Evolutionary conservation across 768 basidiomycete species (phyloP).

Genomic region (Lactifluus rugatus): DNA sequence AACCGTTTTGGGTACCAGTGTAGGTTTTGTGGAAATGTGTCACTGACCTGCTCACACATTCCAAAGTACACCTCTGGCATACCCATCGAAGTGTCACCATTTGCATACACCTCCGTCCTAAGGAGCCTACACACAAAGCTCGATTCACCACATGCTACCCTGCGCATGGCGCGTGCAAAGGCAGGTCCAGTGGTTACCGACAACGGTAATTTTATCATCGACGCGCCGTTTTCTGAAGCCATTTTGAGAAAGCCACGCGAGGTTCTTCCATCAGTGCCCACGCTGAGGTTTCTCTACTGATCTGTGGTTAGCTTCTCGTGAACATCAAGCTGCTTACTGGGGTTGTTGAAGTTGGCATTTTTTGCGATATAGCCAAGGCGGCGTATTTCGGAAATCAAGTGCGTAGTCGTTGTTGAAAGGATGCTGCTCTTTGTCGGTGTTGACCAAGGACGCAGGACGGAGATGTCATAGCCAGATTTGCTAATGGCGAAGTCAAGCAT

Average conservation of each 20-base stretch:
- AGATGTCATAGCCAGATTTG: conserved; percentile 6
- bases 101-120: conserved; percentile 86
- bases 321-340: conserved; percentile 92
- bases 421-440: background rate
- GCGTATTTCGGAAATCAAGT: conserved; percentile 96
- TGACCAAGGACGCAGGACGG: conserved; percentile 8
- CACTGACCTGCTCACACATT: conserved; percentile 5
- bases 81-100: conserved; percentile 94
- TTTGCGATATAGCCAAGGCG: conserved; percentile 84
- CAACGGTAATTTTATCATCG: conserved; percentile 96
- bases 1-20: conserved; percentile 67
- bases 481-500: background rate
- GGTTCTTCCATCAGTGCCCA: conserved; percentile 44
- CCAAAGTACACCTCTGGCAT: conserved; percentile 82
- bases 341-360: conserved; percentile 98
- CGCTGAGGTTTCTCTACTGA: background rate
- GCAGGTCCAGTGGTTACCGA: conserved; percentile 96
- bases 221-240: conserved; percentile 77
- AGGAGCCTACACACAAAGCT: conserved; percentile 49
- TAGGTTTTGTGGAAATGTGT: conserved; percentile 32
- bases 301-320: conserved; percentile 48
- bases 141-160: conserved; percentile 58
- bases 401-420: conserved; percentile 10
- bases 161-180: conserved; percentile 90
- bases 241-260: conserved; percentile 41